These are phyloP conservation scores for Metschnikowia bowlesiae DNA, from an alignment of 805 yeast species.

Conservation along the genomic window DNA sequence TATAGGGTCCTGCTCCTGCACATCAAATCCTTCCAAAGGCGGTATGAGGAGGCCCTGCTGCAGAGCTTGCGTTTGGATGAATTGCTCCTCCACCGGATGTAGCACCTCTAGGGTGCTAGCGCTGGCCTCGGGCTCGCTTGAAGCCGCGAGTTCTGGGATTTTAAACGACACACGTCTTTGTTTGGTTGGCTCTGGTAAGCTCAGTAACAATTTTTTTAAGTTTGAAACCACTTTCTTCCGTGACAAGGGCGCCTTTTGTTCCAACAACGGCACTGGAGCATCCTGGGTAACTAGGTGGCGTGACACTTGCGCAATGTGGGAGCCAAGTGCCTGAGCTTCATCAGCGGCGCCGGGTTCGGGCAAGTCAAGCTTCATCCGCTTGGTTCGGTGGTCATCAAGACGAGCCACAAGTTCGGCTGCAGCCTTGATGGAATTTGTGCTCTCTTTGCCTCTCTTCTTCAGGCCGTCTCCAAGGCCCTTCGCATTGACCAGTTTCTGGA, in stretches of 20 bases:
- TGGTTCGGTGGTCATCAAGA: slow-evolving; percentile 19
- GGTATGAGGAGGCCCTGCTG: slow-evolving; percentile 45
- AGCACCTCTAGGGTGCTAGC: neutral
- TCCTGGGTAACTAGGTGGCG: slow-evolving; percentile 22
- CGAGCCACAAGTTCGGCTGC: slow-evolving; percentile 22
- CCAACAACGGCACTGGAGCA: neutral
- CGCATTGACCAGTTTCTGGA: slow-evolving; percentile 40
- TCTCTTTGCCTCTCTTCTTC: slow-evolving; percentile 13
- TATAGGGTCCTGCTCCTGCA: neutral
- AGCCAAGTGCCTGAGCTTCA: slow-evolving; percentile 25
- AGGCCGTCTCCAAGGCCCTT: slow-evolving; percentile 33
- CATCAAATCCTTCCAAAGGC: slow-evolving; percentile 17
- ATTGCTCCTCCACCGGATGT: slow-evolving; percentile 1
- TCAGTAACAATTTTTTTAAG: slow-evolving; percentile 1
- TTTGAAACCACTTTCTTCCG: neutral
- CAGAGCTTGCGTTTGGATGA: slow-evolving; percentile 39
- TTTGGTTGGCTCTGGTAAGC: slow-evolving; percentile 1
- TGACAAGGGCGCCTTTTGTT: neutral
- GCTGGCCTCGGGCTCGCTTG: neutral
- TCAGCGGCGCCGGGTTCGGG: slow-evolving; percentile 19
- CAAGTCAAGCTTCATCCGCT: slow-evolving; percentile 25
- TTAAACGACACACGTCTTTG: neutral
- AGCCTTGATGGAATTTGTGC: slow-evolving; percentile 19
- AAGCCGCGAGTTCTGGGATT: neutral
- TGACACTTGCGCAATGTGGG: slow-evolving; percentile 29